phyloP scores from a whole-genome alignment of 2,329 filamentous ascomycete species.

The Davidsoniella neocaledoniae region DNA sequence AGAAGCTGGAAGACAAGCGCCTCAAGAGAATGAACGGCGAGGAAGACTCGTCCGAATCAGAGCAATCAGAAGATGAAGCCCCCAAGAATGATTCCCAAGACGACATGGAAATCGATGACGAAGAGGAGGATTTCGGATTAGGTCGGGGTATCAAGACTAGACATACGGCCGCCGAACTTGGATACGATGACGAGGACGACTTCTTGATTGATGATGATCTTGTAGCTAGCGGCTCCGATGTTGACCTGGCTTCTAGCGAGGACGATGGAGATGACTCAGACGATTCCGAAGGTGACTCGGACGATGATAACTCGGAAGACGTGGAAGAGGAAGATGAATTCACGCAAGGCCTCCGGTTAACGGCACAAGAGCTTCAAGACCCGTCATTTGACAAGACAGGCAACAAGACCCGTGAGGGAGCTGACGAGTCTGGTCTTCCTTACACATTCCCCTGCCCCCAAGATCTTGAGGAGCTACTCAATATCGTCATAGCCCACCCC shows the following conservation, averaged over 20 bases:
- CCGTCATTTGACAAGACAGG: conserved; percentile 34
- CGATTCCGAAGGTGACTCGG: conserved; percentile 22
- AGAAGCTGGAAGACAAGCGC: conserved; percentile 68
- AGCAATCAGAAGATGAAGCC: conserved; percentile 16
- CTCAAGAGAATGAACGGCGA: conserved; percentile 78
- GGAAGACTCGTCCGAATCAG: conserved; percentile 46
- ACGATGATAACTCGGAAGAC: conserved; percentile 21
- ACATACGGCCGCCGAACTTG: conserved; percentile 43
- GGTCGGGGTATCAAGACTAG: conserved; percentile 40
- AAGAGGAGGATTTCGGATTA: conserved; percentile 41
- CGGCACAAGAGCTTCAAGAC: conserved; percentile 37
- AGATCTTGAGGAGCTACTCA: conserved; percentile 57
- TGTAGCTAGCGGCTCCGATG: conserved; percentile 61
- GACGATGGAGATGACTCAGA: conserved; percentile 32
- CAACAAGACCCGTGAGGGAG: conserved; percentile 21
- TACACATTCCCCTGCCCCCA: conserved; percentile 79
- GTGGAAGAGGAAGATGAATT: conserved; percentile 50
- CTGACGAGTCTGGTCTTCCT: conserved; percentile 44
- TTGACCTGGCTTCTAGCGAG: conserved; percentile 41
- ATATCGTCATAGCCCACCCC: conserved; percentile 44
- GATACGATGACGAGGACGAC: conserved; percentile 85
- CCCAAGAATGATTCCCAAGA: conserved; percentile 3
- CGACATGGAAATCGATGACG: conserved; percentile 18
- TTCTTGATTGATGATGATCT: conserved; percentile 83
- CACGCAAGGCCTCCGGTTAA: conserved; percentile 45